These are phyloP conservation scores for Lactifluus rugatus DNA, from an alignment of 768 basidiomycete species.

Conservation along the genomic window DNA sequence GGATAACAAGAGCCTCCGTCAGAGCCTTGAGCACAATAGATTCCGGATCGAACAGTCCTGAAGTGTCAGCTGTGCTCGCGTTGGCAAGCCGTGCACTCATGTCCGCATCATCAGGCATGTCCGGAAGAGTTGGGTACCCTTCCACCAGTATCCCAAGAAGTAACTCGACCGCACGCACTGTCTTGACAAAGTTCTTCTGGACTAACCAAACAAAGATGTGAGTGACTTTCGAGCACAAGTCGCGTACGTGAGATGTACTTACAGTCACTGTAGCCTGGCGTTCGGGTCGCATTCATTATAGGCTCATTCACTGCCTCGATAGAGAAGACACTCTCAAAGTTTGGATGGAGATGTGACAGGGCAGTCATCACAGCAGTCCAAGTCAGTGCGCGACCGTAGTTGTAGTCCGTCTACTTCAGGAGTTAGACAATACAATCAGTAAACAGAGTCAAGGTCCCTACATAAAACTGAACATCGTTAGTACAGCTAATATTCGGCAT, in stretches of 20 bases:
- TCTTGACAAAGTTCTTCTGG: background rate
- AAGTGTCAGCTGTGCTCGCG: background rate
- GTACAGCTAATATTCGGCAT: constrained; percentile 43
- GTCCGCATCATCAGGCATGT: background rate
- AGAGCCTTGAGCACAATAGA: constrained; percentile 3
- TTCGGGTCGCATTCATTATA: constrained; percentile 56
- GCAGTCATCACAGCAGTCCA: constrained; percentile 77
- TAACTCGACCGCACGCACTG: constrained; percentile 11
- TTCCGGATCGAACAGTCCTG: constrained; percentile 1
- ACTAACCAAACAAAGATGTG: background rate
- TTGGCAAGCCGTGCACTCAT: background rate
- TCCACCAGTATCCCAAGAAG: constrained; percentile 9
- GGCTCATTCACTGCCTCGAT: constrained; percentile 76
- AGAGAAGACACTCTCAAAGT: constrained; percentile 53
- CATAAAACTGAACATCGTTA: constrained; percentile 61
- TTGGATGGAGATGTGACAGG: constrained; percentile 58
- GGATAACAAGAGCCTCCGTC: background rate
- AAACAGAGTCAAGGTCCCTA: constrained; percentile 25
- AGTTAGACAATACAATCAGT: background rate
- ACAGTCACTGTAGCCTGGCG: constrained; percentile 67
- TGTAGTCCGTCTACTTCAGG: constrained; percentile 45
- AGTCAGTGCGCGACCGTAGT: constrained; percentile 66
- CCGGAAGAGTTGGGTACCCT: background rate
- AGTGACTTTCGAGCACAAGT: background rate
- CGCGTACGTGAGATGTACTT: constrained; percentile 21